These are phyloP conservation scores for Berberis vulgaris DNA, from an alignment of 164 flowering plant genomes.

Conservation along the genomic window DNA sequence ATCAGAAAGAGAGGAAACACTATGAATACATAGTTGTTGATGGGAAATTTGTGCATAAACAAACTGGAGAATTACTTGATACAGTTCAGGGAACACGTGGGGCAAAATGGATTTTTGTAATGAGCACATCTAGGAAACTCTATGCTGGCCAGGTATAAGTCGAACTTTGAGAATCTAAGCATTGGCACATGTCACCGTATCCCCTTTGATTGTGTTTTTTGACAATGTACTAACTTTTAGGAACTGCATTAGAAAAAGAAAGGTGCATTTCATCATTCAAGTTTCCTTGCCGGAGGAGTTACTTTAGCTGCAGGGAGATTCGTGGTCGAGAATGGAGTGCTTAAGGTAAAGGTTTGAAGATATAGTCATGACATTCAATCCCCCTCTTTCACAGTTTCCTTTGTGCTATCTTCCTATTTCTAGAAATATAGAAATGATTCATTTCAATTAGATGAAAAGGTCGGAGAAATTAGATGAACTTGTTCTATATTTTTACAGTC, in stretches of 20 bases:
- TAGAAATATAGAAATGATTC: too few species aligned
- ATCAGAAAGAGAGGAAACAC: slow-evolving; percentile 71
- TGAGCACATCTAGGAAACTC: slow-evolving; percentile 72
- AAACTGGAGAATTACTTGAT: slow-evolving; percentile 45
- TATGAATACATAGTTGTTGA: slow-evolving; percentile 56
- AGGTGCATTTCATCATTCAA: slow-evolving; percentile 85
- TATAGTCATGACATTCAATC: too few species aligned
- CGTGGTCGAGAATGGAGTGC: slow-evolving; percentile 46
- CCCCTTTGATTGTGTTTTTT: neutral
- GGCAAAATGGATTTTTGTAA: slow-evolving; percentile 81
- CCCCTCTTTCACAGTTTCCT: too few species aligned
- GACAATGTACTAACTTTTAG: neutral
- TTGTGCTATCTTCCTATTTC: too few species aligned
- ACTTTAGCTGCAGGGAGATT: slow-evolving; percentile 88
- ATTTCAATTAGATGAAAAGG: too few species aligned
- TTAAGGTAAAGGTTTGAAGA: slow-evolving; percentile 41
- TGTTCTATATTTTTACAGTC: slow-evolving; percentile 34
- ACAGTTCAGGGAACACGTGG: slow-evolving; percentile 30
- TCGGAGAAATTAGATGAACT: too few species aligned
- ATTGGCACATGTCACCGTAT: neutral
- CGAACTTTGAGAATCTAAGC: neutral
- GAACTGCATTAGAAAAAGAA: slow-evolving; percentile 58
- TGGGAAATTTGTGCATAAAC: slow-evolving; percentile 55
- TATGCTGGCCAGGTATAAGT: slow-evolving; percentile 69
- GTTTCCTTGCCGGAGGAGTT: slow-evolving; percentile 91